These are phyloP conservation scores for Pyrus pyrifolia DNA, from an alignment of 306 rosid species.

Conservation along the genomic window DNA sequence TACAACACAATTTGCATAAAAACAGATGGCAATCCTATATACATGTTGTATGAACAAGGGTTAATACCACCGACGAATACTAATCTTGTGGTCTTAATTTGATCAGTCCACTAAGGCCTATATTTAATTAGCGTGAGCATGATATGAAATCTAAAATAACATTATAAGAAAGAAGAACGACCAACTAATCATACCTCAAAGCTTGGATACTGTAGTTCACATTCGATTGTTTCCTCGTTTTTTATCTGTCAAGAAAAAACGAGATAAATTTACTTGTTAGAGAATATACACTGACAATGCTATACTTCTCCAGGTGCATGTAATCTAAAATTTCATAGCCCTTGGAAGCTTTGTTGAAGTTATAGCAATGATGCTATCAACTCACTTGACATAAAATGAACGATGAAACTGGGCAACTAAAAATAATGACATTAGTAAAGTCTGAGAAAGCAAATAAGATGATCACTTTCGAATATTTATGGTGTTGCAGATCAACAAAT, in stretches of 20 bases:
- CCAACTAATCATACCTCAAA: conserved; percentile 55
- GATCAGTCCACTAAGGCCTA: background rate
- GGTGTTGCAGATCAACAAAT: conserved; percentile 81
- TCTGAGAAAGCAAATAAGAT: background rate
- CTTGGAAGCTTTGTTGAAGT: background rate
- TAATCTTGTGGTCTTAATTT: background rate
- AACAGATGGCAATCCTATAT: background rate
- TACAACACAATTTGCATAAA: background rate
- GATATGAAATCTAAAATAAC: background rate
- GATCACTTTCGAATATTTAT: conserved; percentile 69
- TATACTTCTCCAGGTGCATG: background rate
- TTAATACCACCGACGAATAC: background rate
- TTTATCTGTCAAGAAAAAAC: conserved; percentile 52
- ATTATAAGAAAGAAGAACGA: background rate
- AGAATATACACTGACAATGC: background rate
- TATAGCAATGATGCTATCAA: background rate
- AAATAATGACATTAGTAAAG: background rate
- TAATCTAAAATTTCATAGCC: background rate
- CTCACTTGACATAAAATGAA: background rate
- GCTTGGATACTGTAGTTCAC: conserved; percentile 55
- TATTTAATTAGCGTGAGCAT: background rate
- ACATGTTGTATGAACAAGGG: background rate
- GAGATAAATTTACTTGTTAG: background rate
- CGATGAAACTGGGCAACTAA: background rate
- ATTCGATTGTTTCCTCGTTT: conserved; percentile 55